Conservation (phyloP, 345 rosid species). For the Hibiscus syriacus region DNA sequence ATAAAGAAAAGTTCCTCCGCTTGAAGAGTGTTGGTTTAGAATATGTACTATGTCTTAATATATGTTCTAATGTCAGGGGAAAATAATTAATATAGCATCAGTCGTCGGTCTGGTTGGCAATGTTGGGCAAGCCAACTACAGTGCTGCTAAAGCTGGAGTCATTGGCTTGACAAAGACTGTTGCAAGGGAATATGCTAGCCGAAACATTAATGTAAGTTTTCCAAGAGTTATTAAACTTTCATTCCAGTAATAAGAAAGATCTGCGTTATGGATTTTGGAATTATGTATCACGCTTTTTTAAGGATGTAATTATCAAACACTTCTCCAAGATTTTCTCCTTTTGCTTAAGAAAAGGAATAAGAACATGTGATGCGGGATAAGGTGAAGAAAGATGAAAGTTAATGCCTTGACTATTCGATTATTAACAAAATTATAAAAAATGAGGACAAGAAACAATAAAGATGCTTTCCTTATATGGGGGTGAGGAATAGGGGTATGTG, state of each 20-base stretch:
- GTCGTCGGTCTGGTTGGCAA: constrained; percentile 96
- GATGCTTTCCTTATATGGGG: not conserved
- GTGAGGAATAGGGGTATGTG: not conserved
- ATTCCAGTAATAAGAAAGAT: not conserved
- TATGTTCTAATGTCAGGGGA: constrained; percentile 47
- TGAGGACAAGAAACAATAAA: not conserved
- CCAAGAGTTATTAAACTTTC: not conserved
- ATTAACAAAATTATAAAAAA: not conserved
- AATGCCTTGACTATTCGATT: not conserved
- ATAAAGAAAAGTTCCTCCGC: not conserved
- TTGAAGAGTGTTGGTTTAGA: not conserved
- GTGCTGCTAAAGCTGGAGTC: constrained; percentile 98
- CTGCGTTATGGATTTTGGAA: not conserved
- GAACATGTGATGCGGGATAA: not conserved
- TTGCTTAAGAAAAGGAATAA: not conserved
- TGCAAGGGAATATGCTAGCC: constrained; percentile 87
- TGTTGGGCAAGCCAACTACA: constrained; percentile 93
- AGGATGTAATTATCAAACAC: not conserved
- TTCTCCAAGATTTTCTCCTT: not conserved
- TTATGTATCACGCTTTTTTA: not conserved
- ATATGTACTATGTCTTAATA: not conserved
- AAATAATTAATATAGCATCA: constrained; percentile 78
- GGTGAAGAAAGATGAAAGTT: not conserved
- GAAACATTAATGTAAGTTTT: constrained; percentile 70
- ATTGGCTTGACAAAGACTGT: constrained; percentile 79